Base-by-base conservation (phyloP, 495 filamentous ascomycete genomes). In the Friedmanniomyces simplex region DNA sequence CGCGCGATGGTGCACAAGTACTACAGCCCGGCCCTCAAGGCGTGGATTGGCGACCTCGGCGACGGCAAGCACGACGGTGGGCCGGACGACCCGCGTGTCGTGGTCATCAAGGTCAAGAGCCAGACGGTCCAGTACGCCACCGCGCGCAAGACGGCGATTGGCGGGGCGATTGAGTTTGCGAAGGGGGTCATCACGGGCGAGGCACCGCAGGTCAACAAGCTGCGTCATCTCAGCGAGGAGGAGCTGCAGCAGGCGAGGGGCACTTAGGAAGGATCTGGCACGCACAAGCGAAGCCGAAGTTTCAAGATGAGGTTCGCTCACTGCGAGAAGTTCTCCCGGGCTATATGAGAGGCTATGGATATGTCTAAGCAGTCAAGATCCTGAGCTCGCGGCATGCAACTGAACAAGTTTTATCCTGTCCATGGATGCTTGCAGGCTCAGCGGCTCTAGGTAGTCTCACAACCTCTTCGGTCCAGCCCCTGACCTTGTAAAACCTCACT, bases 1-100 rank as follows among this genome's bases (percentile, higher is more conserved):
- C 81, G 79, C 14, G 75, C 72, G 0, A 72, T 75, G 7, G 79
- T 96, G 28, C 73, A 81, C 63, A 87, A 91, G 70, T 83, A 90
- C 69, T 96, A 95, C 69, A 83, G 79, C 48, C 78, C 82, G 0
- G 66, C 73, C 6, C 75, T 97, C 53, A 89, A 88, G 68, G 85
- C 88, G 0, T 96, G 91, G 91, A 65, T 97, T 21, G 91, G 91
- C 21, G 91, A 97, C 62, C 76, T 97, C 13, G 90, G 87, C 14
- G 91, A 96, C 60, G 90, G 89, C 1, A 80, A 79, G 41, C 91
- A 96, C 64, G 86, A 96, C 59, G 91, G 91, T 12, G 79, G 84
- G 1, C 82, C 83, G 11, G 76, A 85, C 4, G 91, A 96, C 65
- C 91, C 91, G 10, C 75, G 91, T 11, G 87, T 96, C 62, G 79